Base-by-base conservation (phyloP, 1,284 basidiomycete species). In the Tranzscheliella williamsii region DNA sequence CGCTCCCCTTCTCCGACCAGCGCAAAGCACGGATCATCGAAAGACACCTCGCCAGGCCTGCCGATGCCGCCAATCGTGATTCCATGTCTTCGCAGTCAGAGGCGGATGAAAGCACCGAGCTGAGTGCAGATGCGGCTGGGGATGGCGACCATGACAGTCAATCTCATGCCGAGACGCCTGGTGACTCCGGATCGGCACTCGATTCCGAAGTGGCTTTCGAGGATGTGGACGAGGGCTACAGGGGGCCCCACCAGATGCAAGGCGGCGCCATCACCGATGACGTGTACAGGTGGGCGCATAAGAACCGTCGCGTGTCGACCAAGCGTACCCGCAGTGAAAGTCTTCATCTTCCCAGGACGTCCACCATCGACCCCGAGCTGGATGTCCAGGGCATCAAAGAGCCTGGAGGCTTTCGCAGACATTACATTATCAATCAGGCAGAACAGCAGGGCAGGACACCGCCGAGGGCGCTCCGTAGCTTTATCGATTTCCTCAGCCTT, bases 231-330 rank as follows among this genome's bases (percentile, higher is more conserved):
- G 54, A 67, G n/a, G 70, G 60, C 43, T 76, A 74, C 49, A 41
- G 53, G 9, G 73, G 56, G 12, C 73, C 74, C 4, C 71, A 75
- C 34, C 46, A 62, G 45, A 73, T 68, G 66, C 72, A 67, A 20
- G 74, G 74, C 31, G 74, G 74, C 26, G 73, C 73, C 20, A 72
- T 76, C 38, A 74, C 72, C 26, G 73, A 75, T 29, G 74, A 75
- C 22, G 56, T 76, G 21, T 76, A 76, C 30, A 61, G 72, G 17
- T 76, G 74, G 74, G 74, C 74, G 1, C 74, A 76, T 53, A 63
- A 75, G 38, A 75, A 75, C 33, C 52, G 66, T 5, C 40, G 71
- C 0, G 50, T 55, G 5, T 58, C 52, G 2, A 38, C 60, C 6
- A 53, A 54, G 24, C 51, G 72, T 3, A 52, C 66, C 15, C 53